Conservation (phyloP, 495 filamentous ascomycete species). For the Clohesyomyces aquaticus region DNA sequence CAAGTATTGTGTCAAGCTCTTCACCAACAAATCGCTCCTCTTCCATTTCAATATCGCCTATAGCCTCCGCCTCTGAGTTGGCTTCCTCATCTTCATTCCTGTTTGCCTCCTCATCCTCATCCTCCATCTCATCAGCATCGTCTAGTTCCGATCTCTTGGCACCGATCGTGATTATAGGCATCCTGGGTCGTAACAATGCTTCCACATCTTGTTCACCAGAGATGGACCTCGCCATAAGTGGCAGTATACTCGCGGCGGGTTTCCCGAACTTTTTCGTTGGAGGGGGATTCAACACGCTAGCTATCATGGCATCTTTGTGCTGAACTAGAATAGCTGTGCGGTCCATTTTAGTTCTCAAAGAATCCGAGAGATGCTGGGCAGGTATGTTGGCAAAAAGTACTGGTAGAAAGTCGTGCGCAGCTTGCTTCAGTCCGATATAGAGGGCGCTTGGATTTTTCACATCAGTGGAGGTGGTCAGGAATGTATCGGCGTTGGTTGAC, state of each 20-base stretch:
- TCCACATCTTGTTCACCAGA: slow-evolving; percentile 68
- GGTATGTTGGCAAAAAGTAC: slow-evolving; percentile 63
- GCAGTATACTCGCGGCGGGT: slow-evolving; percentile 70
- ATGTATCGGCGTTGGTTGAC: slow-evolving; percentile 59
- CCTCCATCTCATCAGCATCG: slow-evolving; percentile 6
- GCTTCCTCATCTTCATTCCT: slow-evolving; percentile 19
- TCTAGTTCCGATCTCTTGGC: slow-evolving; percentile 15
- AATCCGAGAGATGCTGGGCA: slow-evolving; percentile 61
- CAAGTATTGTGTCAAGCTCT: slow-evolving; percentile 31
- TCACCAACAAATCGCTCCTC: slow-evolving; percentile 33
- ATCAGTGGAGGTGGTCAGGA: slow-evolving; percentile 48
- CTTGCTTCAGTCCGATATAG: slow-evolving; percentile 46
- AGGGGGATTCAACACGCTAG: slow-evolving; percentile 77
- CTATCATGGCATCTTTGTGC: slow-evolving; percentile 70
- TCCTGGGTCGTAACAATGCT: slow-evolving; percentile 68
- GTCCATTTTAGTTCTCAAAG: slow-evolving; percentile 72
- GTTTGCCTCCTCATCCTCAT: not conserved
- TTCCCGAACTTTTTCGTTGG: slow-evolving; percentile 59
- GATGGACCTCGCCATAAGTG: slow-evolving; percentile 68
- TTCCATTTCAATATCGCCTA: slow-evolving; percentile 20
- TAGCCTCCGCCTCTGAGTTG: not conserved
- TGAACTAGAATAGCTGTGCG: slow-evolving; percentile 72
- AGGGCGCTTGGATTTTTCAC: slow-evolving; percentile 30
- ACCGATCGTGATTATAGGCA: slow-evolving; percentile 55
- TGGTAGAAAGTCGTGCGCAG: slow-evolving; percentile 65